phyloP scores from a whole-genome alignment of 192 early-diverging fungal genomes.

The Lobosporangium transversale region DNA sequence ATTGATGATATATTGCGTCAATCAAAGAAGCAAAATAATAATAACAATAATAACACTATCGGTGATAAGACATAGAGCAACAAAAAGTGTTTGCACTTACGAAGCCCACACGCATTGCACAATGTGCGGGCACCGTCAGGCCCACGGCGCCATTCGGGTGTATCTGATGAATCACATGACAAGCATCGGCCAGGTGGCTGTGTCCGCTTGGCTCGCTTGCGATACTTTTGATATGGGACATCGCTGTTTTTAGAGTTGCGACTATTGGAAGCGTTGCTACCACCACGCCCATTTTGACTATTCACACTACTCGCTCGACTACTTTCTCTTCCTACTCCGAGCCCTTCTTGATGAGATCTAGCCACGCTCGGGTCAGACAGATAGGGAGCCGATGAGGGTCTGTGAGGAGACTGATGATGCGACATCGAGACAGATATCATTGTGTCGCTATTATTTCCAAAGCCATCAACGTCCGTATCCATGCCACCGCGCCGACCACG shows the following conservation, averaged over 20 bases:
- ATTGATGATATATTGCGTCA: too few species aligned
- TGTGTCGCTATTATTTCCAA: too few species aligned
- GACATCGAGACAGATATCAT: too few species aligned
- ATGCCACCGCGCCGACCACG: too few species aligned
- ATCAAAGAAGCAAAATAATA: constrained; percentile 4
- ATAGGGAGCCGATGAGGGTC: too few species aligned
- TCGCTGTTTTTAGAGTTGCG: constrained; percentile 14
- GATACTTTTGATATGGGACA: constrained; percentile 36
- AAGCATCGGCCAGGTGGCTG: constrained; percentile 75
- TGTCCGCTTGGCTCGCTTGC: constrained; percentile 58
- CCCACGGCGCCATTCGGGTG: constrained; percentile 95
- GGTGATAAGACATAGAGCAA: too few species aligned
- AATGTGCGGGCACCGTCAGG: constrained; percentile 91
- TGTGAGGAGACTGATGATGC: too few species aligned
- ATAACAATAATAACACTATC: too few species aligned
- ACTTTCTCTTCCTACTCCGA: neutral
- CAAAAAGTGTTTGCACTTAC: too few species aligned
- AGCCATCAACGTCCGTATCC: too few species aligned
- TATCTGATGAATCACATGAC: constrained; percentile 86
- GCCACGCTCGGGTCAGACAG: too few species aligned
- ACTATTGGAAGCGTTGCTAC: neutral
- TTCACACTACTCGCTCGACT: neutral
- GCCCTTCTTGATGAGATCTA: neutral
- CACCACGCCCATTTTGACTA: neutral
- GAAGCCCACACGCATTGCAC: constrained; percentile 95